phyloP scores from a whole-genome alignment of 208 protist species.

The Trypanosomatidae sp. region DNA sequence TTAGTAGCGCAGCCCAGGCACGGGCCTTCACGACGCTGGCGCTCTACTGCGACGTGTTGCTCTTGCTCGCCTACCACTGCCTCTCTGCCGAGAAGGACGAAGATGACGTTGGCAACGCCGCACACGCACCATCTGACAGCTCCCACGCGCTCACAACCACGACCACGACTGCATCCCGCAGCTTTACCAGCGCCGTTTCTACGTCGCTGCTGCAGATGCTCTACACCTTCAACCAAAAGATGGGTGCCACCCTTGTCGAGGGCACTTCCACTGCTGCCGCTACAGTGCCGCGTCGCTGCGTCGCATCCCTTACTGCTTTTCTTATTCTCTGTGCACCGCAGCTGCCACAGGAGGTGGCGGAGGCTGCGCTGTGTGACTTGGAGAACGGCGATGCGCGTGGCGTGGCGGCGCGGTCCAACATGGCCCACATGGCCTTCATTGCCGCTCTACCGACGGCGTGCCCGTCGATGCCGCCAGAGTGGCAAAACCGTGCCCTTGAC shows the following conservation, averaged over 20 bases:
- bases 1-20: no score
- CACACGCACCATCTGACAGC: no score
- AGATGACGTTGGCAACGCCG: no score
- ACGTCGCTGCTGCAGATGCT: no score
- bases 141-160: no score
- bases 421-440: conserved; percentile 30
- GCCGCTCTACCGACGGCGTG: conserved; percentile 16
- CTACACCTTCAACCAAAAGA: conserved; percentile 22
- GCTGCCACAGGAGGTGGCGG: background rate
- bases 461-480: background rate
- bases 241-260: conserved; percentile 10
- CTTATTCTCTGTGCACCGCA: conserved; percentile 14
- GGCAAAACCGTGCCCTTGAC: conserved; percentile 32
- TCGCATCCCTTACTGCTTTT: conserved; percentile 24
- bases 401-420: conserved; percentile 14
- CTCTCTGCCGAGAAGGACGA: no score
- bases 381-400: background rate
- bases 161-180: no score
- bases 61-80: no score
- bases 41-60: no score
- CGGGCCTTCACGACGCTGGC: no score
- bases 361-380: conserved; percentile 15
- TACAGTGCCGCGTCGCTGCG: conserved; percentile 13
- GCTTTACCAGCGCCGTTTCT: no score
- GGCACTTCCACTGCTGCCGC: background rate